Evolutionary conservation across 2,329 filamentous ascomycete species (phyloP), one percentile per base, ranked within the genome.

Genomic region (Pestalotiopsis fici): DNA sequence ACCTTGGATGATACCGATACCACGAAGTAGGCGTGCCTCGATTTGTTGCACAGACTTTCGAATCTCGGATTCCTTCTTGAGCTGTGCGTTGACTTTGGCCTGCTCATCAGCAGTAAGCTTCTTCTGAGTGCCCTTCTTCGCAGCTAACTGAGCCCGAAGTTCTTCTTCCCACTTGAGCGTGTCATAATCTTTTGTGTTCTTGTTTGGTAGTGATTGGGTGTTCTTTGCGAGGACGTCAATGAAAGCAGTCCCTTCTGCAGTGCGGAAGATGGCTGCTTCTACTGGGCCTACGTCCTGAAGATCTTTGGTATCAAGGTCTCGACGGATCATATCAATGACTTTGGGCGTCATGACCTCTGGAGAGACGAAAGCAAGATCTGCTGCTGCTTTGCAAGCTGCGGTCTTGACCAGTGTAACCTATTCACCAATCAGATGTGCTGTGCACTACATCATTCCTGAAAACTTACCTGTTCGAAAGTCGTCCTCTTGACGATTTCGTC

Each of bases 101-200:
- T 91, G 91, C 75, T 99, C 95, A 43, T 98, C 96, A 0, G 93
- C 82, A 0, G 93, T 96, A 11, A 98, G 88, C 80, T 98, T 99
- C 82, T 94, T 95, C 73, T 94, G 90, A 68, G 93, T 89, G 1
- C 95, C 95, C 79, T 95, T 97, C 83, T 98, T 99, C 76, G 93
- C 87, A n/a, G 95, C 94, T 54, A 99, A 81, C 74, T 98, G 94
- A 50, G 89, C 87, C 67, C 95, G 87, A 7, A 99, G 85, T 71
- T 99, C 96, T 77, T 95, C 92, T 79, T 99, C 96, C 96, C 97
- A 99, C 79, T 97, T 98, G 54, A 98, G 81, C 1, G 94, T 97
- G 73, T 99, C 94, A 74, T 98, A 97, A 77, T 98, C 96, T 78
- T 97, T 98, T 61, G 89, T 91, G 74, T 94, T 97, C 81, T 97